phyloP scores from a whole-genome alignment of 169 alveolate species.

The Plasmodium yoelii region DNA sequence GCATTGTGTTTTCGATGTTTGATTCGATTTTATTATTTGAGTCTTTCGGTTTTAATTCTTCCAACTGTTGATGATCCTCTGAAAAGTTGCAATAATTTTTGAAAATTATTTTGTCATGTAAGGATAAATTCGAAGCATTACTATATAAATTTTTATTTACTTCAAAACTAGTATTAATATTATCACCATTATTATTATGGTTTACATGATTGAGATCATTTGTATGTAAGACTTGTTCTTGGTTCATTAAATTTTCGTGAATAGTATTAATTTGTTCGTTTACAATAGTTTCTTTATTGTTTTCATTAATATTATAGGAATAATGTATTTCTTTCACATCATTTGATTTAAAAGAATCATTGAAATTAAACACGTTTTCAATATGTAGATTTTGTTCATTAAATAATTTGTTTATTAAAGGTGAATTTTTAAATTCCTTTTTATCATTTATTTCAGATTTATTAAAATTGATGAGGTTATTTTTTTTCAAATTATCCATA shows the following conservation, averaged over 20 bases:
- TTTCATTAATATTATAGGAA: too few species aligned
- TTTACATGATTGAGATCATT: too few species aligned
- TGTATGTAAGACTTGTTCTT: too few species aligned
- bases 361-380: conserved; percentile 24
- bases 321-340: background rate
- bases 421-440: conserved; percentile 21
- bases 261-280: background rate
- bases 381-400: conserved; percentile 37
- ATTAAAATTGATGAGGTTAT: background rate
- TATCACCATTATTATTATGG: background rate
- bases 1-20: too few species aligned
- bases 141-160: too few species aligned
- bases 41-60: too few species aligned
- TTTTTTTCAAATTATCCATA: conserved; percentile 5
- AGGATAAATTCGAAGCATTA: too few species aligned
- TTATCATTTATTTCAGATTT: conserved; percentile 16
- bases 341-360: conserved; percentile 19
- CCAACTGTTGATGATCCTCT: too few species aligned
- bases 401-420: conserved; percentile 7
- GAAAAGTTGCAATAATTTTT: too few species aligned
- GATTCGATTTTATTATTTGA: too few species aligned
- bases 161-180: too few species aligned
- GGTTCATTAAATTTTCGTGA: background rate
- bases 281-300: background rate
- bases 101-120: too few species aligned